Conservation (phyloP, 2,329 filamentous ascomycete species). For the Fusarium torreyae region DNA sequence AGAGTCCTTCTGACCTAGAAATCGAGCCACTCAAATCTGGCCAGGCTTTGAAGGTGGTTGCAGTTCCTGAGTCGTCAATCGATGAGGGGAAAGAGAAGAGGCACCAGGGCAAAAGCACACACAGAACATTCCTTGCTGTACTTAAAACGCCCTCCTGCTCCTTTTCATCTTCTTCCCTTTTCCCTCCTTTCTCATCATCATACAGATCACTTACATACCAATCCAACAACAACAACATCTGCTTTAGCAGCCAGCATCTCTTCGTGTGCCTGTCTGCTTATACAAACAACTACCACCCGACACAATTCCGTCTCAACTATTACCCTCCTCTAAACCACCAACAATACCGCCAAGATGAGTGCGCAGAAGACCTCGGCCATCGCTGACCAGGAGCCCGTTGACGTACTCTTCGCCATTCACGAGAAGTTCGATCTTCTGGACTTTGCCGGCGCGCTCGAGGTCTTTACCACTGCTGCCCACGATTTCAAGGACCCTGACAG, state of each 20-base stretch:
- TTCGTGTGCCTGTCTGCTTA: constrained; percentile 37
- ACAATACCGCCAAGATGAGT: constrained; percentile 66
- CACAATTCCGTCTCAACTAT: constrained; percentile 42
- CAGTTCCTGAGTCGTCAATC: constrained; percentile 40
- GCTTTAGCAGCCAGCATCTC: constrained; percentile 32
- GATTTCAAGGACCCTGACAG: constrained; percentile 68
- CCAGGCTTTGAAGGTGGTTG: constrained; percentile 36
- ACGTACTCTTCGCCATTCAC: constrained; percentile 73
- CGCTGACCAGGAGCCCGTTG: constrained; percentile 69
- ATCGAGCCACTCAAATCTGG: constrained; percentile 41
- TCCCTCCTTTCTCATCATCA: constrained; percentile 47
- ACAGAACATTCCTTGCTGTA: constrained; percentile 39
- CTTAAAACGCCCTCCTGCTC: constrained; percentile 47
- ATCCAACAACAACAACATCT: constrained; percentile 34
- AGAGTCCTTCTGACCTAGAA: constrained; percentile 38
- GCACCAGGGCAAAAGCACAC: constrained; percentile 34
- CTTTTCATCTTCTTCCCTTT: constrained; percentile 42
- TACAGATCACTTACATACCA: constrained; percentile 39
- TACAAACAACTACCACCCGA: constrained; percentile 28
- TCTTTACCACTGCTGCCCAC: constrained; percentile 66
- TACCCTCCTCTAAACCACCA: constrained; percentile 38
- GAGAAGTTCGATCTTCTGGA: constrained; percentile 72
- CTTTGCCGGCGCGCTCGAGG: constrained; percentile 70
- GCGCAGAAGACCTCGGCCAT: constrained; percentile 71
- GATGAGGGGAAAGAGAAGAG: constrained; percentile 37